Percentiles rank a stretch among this genome's conserved stretches.
Evolutionary conservation across 1,139 yeast species (phyloP).

Genomic region (Protomyces arabidopsidicola): DNA sequence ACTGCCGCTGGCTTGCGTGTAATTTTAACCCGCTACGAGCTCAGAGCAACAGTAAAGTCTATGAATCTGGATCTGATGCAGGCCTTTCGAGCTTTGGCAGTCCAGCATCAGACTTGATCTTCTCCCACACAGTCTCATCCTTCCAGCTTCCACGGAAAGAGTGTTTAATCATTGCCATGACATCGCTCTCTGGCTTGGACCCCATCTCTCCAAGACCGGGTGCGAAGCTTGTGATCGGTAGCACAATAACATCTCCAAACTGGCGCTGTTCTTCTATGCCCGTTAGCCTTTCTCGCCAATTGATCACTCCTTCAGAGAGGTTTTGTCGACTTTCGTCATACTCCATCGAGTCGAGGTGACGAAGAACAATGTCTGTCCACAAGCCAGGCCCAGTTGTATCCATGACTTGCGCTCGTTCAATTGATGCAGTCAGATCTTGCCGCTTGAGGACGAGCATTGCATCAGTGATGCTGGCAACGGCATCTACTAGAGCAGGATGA

Average conservation of each 20-base stretch:
- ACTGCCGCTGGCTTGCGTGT: too few species aligned
- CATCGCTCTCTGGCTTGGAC: conserved; percentile 58
- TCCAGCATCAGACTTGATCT: neutral
- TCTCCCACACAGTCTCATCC: conserved; percentile 21
- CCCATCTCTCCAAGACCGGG: conserved; percentile 83
- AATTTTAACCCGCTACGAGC: too few species aligned
- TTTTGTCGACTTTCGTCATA: conserved; percentile 32
- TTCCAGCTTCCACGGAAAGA: conserved; percentile 76
- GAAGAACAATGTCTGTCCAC: conserved; percentile 80
- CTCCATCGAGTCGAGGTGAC: conserved; percentile 48
- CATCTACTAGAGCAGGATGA: conserved; percentile 80
- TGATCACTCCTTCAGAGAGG: conserved; percentile 35
- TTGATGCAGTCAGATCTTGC: conserved; percentile 49
- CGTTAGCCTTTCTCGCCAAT: conserved; percentile 59
- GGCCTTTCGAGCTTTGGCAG: neutral
- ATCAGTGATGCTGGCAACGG: conserved; percentile 75
- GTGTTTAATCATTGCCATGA: conserved; percentile 80
- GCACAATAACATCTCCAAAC: conserved; percentile 72
- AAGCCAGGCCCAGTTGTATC: conserved; percentile 98
- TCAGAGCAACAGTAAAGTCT: too few species aligned
- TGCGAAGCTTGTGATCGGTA: conserved; percentile 78
- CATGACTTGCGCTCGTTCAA: conserved; percentile 64
- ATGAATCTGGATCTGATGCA: too few species aligned
- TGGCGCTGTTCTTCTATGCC: conserved; percentile 59
- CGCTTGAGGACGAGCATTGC: conserved; percentile 52